Evolutionary conservation across 176 grass and related monocot genomes (phyloP), one percentile per base, ranked within the genome.

Genomic region (Ananas comosus): DNA sequence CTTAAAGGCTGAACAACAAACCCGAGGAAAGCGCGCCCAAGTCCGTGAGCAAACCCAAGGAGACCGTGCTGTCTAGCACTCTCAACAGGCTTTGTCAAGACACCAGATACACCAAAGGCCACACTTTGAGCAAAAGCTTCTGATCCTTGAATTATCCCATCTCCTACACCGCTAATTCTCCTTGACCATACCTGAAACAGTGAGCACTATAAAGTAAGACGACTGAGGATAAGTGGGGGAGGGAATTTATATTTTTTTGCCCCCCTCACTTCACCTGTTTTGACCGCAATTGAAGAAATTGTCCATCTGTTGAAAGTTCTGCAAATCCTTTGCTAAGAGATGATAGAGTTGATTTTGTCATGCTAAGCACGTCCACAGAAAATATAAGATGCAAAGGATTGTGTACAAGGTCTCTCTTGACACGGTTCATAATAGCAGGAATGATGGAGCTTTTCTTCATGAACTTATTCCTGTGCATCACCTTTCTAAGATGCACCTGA

Each of bases 251-350:
- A 64, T n/a, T n/a, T n/a, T n/a, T 64, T 64, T 6, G 21, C 13
- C 61, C 24, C 64, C 18, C 16, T 22, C 65, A 78, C 76, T 76
- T 73, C 78, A 97, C 94, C 90, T 97, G 89, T 71, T 97, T 88
- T 79, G 89, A 90, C 68, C 94, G 81, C 66, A 93, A 67, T 70
- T 87, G 94, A 79, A 97, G 88, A 74, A 97, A 97, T 76, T 92
- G 89, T 2, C 89, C 89, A 83, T 97, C 94, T 53, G 78, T 93
- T 58, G 94, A 97, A 48, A 97, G 94, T 82, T 97, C 87, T 4
- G 89, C 89, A 85, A 97, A 97, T 81, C 94, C 94, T 91, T 90
- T 97, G 76, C 89, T 97, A 67, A 97, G 84, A 66, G 89, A 97
- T 47, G 94, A 88, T 68, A 93, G 81, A 70, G 94, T 89, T 71